Conservation (phyloP, 345 rosid species). For the Moricandia arvensis region DNA sequence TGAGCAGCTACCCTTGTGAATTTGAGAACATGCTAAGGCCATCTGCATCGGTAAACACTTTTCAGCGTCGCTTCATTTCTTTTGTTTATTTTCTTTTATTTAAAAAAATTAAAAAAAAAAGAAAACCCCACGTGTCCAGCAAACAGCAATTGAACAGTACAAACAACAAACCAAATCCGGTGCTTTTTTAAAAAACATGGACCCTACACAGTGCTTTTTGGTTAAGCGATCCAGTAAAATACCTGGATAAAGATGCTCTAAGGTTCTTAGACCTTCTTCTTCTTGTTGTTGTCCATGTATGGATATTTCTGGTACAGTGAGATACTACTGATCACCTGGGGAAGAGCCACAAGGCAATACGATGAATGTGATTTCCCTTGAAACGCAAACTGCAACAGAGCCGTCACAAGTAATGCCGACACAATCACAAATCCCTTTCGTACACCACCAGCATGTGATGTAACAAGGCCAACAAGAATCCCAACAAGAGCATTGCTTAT, state of each 20-base stretch:
- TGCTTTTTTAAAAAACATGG: too few species aligned
- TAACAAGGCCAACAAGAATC: slow-evolving; percentile 95
- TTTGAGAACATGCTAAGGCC: background rate
- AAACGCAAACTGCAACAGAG: slow-evolving; percentile 79
- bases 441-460: slow-evolving; percentile 95
- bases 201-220: too few species aligned
- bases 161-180: too few species aligned
- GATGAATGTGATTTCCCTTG: slow-evolving; percentile 88
- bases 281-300: slow-evolving; percentile 60
- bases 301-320: too few species aligned
- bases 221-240: too few species aligned
- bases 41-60: too few species aligned
- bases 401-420: slow-evolving; percentile 88
- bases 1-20: slow-evolving; percentile 12
- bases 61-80: too few species aligned
- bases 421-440: slow-evolving; percentile 98
- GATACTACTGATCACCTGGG: slow-evolving; percentile 78
- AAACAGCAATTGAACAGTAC: too few species aligned
- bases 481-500: slow-evolving; percentile 84
- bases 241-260: too few species aligned
- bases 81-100: too few species aligned
- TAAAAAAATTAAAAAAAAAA: too few species aligned
- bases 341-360: slow-evolving; percentile 74
- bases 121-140: too few species aligned
- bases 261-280: slow-evolving; percentile 55